Percentiles rank a stretch among this genome's conserved stretches.
phyloP scores from a whole-genome alignment of 2,329 filamentous ascomycete species.

The Periglandula ipomoeae region DNA sequence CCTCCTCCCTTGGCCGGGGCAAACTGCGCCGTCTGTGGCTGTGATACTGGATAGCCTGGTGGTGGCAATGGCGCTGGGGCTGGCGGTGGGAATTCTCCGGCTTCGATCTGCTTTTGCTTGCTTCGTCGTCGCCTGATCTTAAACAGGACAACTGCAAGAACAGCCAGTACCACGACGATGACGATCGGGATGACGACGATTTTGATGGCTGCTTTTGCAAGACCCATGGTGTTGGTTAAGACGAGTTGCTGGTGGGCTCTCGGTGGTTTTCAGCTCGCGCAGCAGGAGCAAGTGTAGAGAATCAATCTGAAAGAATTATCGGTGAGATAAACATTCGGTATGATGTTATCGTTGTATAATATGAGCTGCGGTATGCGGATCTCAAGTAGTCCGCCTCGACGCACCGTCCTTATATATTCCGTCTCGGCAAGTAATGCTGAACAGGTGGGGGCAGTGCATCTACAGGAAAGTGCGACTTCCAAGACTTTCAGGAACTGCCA shows the following conservation, averaged over 20 bases:
- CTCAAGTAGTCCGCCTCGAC: neutral
- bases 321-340: no score
- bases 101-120: neutral
- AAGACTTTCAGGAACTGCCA: neutral
- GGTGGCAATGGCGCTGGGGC: neutral
- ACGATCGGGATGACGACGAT: slow-evolving; percentile 1
- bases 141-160: neutral
- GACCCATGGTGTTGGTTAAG: neutral
- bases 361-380: neutral
- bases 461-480: neutral
- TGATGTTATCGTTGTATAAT: no score
- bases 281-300: neutral
- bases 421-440: neutral
- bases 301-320: no score
- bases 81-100: neutral
- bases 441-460: neutral
- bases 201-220: slow-evolving; percentile 3
- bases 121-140: neutral
- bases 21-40: neutral
- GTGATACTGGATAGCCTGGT: neutral
- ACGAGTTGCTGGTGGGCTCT: no score
- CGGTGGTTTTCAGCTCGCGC: no score
- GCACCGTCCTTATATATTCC: neutral
- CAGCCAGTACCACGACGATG: neutral
- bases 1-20: neutral